Conservation (phyloP, 306 rosid genomes). For the Albizia julibrissin region DNA sequence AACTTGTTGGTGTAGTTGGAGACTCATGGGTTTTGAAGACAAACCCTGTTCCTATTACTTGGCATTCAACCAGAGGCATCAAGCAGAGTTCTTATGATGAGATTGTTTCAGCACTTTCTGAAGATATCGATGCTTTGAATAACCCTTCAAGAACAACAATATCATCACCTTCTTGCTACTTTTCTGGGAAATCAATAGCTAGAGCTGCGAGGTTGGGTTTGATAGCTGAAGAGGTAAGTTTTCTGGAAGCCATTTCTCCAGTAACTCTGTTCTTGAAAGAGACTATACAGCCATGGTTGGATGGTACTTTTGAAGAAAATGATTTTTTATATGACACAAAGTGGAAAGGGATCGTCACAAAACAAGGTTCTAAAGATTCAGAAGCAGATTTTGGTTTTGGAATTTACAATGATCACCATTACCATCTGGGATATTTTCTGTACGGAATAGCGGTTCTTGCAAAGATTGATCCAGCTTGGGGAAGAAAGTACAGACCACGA, state of each 20-base stretch:
- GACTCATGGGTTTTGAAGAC: slow-evolving; percentile 67
- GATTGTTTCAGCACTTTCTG: slow-evolving; percentile 52
- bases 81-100: slow-evolving; percentile 46
- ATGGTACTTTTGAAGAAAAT: slow-evolving; percentile 73
- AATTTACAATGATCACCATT: slow-evolving; percentile 81
- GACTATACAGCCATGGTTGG: slow-evolving; percentile 81
- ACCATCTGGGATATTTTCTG: slow-evolving; percentile 74
- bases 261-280: slow-evolving; percentile 60
- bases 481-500: slow-evolving; percentile 62
- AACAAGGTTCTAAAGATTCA: slow-evolving; percentile 61
- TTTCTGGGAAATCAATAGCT: slow-evolving; percentile 74
- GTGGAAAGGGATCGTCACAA: slow-evolving; percentile 85
- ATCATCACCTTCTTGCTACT: slow-evolving; percentile 50
- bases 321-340: slow-evolving; percentile 69
- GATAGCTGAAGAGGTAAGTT: slow-evolving; percentile 80
- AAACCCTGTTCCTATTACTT: slow-evolving; percentile 62
- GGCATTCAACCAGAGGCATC: slow-evolving; percentile 77
- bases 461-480: slow-evolving; percentile 81
- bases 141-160: slow-evolving; percentile 39
- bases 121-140: slow-evolving; percentile 60
- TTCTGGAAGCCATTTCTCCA: slow-evolving; percentile 56
- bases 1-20: slow-evolving; percentile 85
- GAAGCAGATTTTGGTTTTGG: slow-evolving; percentile 84
- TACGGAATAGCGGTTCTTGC: slow-evolving; percentile 82
- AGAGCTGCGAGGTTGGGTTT: slow-evolving; percentile 86